These are phyloP conservation scores for Moesziomyces parantarcticus DNA, from an alignment of 1,284 basidiomycete genomes.

Conservation along the genomic window DNA sequence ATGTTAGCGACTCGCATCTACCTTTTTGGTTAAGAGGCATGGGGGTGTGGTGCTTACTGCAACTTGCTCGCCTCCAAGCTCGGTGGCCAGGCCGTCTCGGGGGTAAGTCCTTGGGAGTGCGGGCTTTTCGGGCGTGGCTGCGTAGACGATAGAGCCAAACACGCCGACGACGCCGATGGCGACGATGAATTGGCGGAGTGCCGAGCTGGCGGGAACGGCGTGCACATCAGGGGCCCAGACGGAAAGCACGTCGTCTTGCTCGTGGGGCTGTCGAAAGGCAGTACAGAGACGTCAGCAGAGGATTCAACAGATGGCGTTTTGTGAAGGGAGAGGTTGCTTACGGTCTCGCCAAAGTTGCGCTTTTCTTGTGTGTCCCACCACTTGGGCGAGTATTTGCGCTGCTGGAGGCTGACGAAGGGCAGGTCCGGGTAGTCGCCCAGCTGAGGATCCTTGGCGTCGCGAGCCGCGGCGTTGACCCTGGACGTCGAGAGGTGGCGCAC, in stretches of 20 bases:
- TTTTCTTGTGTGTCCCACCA: slow-evolving; percentile 68
- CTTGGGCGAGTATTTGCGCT: slow-evolving; percentile 58
- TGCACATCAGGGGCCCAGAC: slow-evolving; percentile 67
- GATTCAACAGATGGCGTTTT: no score
- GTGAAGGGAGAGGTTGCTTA: no score
- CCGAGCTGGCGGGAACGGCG: slow-evolving; percentile 50
- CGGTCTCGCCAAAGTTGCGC: slow-evolving; percentile 65
- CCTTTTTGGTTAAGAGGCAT: no score
- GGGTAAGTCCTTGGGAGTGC: slow-evolving; percentile 65
- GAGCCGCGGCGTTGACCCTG: slow-evolving; percentile 9
- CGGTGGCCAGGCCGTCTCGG: slow-evolving; percentile 62
- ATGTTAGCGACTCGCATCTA: background rate
- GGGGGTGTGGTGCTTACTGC: slow-evolving; percentile 21
- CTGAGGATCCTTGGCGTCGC: slow-evolving; percentile 59
- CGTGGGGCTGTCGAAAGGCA: slow-evolving; percentile 50
- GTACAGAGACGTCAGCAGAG: slow-evolving; percentile 2
- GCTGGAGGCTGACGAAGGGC: slow-evolving; percentile 54
- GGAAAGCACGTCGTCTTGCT: slow-evolving; percentile 65
- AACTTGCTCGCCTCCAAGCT: slow-evolving; percentile 56
- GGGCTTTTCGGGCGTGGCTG: slow-evolving; percentile 53
- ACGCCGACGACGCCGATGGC: slow-evolving; percentile 48
- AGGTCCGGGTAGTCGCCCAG: slow-evolving; percentile 66
- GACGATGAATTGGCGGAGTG: slow-evolving; percentile 58
- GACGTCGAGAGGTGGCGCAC: slow-evolving; percentile 38
- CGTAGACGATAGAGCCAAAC: slow-evolving; percentile 58